These are phyloP conservation scores for Fusarium brachygibbosum DNA, from an alignment of 2,329 filamentous ascomycete genomes.

Conservation along the genomic window DNA sequence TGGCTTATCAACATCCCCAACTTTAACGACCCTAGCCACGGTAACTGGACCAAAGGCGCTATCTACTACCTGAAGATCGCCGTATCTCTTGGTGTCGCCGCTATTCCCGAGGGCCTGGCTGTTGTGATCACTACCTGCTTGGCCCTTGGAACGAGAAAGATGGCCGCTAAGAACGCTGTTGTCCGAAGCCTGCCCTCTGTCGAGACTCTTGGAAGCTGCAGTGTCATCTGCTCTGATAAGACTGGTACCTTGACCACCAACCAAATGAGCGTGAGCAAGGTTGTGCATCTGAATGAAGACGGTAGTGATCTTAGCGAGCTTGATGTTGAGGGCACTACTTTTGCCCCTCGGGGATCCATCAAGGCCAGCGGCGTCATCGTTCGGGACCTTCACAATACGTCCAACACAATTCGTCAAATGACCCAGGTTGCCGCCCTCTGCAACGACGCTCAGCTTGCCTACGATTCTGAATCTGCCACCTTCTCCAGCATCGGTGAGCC, in stretches of 20 bases:
- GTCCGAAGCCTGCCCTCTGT: constrained; percentile 96
- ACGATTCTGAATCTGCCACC: constrained; percentile 79
- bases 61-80: constrained; percentile 99
- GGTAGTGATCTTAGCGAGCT: constrained; percentile 85
- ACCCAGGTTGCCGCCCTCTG: constrained; percentile 80
- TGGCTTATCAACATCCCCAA: constrained; percentile 99
- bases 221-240: constrained; percentile 99
- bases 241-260: constrained; percentile 98
- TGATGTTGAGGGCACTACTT: constrained; percentile 92
- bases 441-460: constrained; percentile 87
- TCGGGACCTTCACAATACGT: constrained; percentile 76
- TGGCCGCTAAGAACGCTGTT: constrained; percentile 98
- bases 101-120: constrained; percentile 96
- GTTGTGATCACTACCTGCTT: constrained; percentile 99
- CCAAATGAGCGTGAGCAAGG: constrained; percentile 97
- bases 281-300: constrained; percentile 83
- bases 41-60: constrained; percentile 94
- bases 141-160: constrained; percentile 95
- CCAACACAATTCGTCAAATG: constrained; percentile 84
- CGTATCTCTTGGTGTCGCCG: constrained; percentile 96
- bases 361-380: constrained; percentile 76
- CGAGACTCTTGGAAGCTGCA: constrained; percentile 98
- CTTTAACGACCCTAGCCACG: constrained; percentile 94
- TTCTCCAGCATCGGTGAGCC: constrained; percentile 92
- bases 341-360: constrained; percentile 84